Evolutionary conservation across 345 rosid species (phyloP).

Genomic region (Cardamine resedifolia): DNA sequence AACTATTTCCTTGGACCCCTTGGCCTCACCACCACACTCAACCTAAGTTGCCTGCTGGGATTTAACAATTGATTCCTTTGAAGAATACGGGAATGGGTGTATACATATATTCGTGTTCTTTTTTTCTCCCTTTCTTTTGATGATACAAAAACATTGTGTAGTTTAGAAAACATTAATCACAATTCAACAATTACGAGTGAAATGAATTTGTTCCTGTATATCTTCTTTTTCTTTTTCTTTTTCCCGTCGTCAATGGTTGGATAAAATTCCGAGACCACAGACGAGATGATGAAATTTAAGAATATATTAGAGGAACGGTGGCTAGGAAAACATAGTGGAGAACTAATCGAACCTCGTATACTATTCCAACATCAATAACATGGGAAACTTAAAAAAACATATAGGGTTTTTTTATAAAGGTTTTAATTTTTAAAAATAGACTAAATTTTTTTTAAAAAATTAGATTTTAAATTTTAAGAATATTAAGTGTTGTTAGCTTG

Average conservation of each 20-base stretch:
- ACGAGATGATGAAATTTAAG: not conserved
- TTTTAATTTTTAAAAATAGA: too few species aligned
- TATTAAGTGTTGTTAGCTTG: not conserved
- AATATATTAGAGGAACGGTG: not conserved
- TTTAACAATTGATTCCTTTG: not conserved
- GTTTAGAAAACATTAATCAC: constrained; percentile 1
- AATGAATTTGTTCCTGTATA: too few species aligned
- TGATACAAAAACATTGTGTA: not conserved
- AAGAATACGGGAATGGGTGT: not conserved
- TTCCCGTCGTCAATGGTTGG: not conserved
- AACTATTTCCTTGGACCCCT: constrained; percentile 36
- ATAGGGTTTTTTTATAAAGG: too few species aligned
- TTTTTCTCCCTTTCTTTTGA: not conserved
- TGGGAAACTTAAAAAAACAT: too few species aligned
- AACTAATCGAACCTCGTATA: not conserved
- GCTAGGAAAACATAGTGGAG: not conserved
- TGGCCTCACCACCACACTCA: constrained; percentile 36
- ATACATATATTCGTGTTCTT: not conserved
- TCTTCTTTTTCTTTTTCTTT: too few species aligned
- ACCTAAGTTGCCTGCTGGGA: constrained; percentile 14
- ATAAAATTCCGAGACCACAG: not conserved
- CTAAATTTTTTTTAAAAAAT: too few species aligned
- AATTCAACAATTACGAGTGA: not conserved
- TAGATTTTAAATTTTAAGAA: too few species aligned
- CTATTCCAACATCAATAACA: not conserved